Evolutionary conservation across 2,329 filamentous ascomycete genomes (phyloP).

Genomic region (Aspergillus tubingensis): DNA sequence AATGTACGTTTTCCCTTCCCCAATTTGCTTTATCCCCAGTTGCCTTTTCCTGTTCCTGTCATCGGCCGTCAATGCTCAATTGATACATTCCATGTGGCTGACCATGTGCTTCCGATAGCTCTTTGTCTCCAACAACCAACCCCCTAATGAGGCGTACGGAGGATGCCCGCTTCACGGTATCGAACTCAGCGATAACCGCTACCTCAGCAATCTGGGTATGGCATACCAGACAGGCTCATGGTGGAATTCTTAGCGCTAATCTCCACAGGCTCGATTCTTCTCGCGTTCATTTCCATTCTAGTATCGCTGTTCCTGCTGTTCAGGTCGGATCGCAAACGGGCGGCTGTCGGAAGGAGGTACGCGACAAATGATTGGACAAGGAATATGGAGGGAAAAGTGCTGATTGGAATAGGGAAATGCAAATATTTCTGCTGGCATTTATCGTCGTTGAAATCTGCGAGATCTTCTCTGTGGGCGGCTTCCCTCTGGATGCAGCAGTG

Average conservation of each 20-base stretch:
- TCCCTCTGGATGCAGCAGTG: slow-evolving; percentile 71
- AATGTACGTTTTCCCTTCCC: slow-evolving; percentile 63
- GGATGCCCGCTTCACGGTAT: slow-evolving; percentile 80
- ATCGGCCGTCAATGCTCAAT: slow-evolving; percentile 1
- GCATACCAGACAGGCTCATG: slow-evolving; percentile 18
- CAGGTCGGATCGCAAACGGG: slow-evolving; percentile 84
- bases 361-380: slow-evolving; percentile 24
- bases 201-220: slow-evolving; percentile 81
- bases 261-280: slow-evolving; percentile 74
- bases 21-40: slow-evolving; percentile 1
- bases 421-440: slow-evolving; percentile 85
- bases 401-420: slow-evolving; percentile 74
- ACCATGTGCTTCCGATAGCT: slow-evolving; percentile 54
- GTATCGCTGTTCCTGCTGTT: slow-evolving; percentile 68
- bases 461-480: slow-evolving; percentile 91
- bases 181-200: slow-evolving; percentile 61
- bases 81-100: slow-evolving; percentile 13
- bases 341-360: slow-evolving; percentile 89
- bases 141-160: slow-evolving; percentile 60
- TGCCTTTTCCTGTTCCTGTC: slow-evolving; percentile 4
- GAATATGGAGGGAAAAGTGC: neutral
- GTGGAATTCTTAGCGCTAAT: slow-evolving; percentile 15
- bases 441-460: slow-evolving; percentile 90
- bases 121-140: slow-evolving; percentile 62
- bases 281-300: slow-evolving; percentile 75